These are phyloP conservation scores for Begonia fuchsioides DNA, from an alignment of 306 rosid genomes.

Conservation along the genomic window DNA sequence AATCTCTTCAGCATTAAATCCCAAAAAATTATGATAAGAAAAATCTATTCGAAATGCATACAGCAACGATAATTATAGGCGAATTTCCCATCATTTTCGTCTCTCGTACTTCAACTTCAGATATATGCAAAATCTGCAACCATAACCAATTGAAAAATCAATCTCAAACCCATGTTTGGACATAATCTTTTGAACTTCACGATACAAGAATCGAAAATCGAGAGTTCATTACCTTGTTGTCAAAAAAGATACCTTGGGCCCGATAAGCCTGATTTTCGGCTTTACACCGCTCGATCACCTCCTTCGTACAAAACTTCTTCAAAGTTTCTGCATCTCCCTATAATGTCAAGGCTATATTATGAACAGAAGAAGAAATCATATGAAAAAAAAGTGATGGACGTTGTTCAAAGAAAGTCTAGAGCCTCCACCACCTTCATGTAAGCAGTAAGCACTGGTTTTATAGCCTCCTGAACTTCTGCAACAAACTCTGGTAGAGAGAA, in stretches of 20 bases:
- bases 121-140: conserved; percentile 72
- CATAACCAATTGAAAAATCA: not conserved
- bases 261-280: conserved; percentile 66
- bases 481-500: conserved; percentile 81
- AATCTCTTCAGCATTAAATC: conserved; percentile 5
- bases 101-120: conserved; percentile 66
- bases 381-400: no score
- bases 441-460: conserved; percentile 83
- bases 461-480: conserved; percentile 69
- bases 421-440: conserved; percentile 42
- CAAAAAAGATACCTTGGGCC: conserved; percentile 66
- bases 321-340: conserved; percentile 72
- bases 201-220: no score
- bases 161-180: not conserved
- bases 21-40: not conserved
- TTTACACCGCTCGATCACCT: conserved; percentile 80
- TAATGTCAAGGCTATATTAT: no score
- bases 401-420: no score
- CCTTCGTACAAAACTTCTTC: conserved; percentile 62
- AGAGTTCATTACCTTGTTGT: conserved; percentile 64
- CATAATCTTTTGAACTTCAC: not conserved
- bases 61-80: conserved; percentile 57
- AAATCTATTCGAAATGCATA: conserved; percentile 14
- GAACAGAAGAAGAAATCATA: no score
- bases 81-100: conserved; percentile 70